Conservation (phyloP, 768 basidiomycete genomes). For the Aureoboletus auriporus region DNA sequence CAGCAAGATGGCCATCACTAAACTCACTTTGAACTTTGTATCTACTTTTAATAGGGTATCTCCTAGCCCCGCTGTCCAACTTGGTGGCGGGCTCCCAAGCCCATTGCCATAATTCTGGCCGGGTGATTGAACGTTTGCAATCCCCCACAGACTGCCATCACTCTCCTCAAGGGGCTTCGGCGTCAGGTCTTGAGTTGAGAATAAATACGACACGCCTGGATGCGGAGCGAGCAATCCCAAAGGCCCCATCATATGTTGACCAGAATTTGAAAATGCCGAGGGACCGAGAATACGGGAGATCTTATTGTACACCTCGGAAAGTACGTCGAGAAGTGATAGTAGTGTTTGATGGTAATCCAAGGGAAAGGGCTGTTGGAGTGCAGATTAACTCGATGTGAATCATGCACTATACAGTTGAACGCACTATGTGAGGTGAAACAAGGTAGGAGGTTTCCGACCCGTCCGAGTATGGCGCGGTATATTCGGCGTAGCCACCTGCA, state of each 20-base stretch:
- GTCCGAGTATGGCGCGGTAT: slow-evolving; percentile 57
- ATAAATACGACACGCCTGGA: slow-evolving; percentile 80
- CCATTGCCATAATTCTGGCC: slow-evolving; percentile 29
- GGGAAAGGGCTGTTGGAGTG: slow-evolving; percentile 64
- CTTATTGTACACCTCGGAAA: slow-evolving; percentile 88
- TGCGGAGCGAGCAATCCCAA: slow-evolving; percentile 72
- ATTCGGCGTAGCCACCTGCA: slow-evolving; percentile 53
- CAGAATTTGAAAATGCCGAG: slow-evolving; percentile 66
- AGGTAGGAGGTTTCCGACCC: slow-evolving; percentile 64
- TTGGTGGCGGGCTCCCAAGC: slow-evolving; percentile 49
- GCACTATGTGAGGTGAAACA: slow-evolving; percentile 68
- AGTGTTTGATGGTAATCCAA: slow-evolving; percentile 89
- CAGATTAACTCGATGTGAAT: slow-evolving; percentile 2
- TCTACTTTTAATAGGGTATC: slow-evolving; percentile 82
- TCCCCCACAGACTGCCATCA: slow-evolving; percentile 66
- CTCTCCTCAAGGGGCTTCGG: slow-evolving; percentile 37
- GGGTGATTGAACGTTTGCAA: slow-evolving; percentile 48
- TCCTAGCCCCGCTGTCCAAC: slow-evolving; percentile 58
- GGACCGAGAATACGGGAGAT: slow-evolving; percentile 80
- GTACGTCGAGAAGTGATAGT: slow-evolving; percentile 82
- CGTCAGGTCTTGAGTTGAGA: slow-evolving; percentile 37
- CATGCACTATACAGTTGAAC: slow-evolving; percentile 22
- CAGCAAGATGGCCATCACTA: background rate
- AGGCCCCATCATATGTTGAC: slow-evolving; percentile 73
- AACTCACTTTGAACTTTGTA: slow-evolving; percentile 73